A percentile compares a stretch with the other conserved stretches of the same genome.
Evolutionary conservation across 2,329 filamentous ascomycete species (phyloP).

Genomic region (Dothistroma pini): DNA sequence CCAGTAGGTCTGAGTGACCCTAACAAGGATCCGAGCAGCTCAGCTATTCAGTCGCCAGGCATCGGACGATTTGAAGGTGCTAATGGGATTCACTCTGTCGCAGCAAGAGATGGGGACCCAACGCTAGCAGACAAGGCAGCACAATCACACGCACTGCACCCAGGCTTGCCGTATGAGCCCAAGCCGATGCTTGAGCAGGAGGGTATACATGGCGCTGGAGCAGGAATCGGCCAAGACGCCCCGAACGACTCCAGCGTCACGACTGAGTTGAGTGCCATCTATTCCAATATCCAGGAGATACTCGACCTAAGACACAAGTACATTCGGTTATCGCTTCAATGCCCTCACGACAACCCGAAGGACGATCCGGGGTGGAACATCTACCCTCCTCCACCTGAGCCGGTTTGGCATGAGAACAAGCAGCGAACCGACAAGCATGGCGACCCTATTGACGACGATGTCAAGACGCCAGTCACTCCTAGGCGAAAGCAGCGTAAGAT

Average conservation of each 20-base stretch:
- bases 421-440: conserved; percentile 22
- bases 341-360: conserved; percentile 79
- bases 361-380: conserved; percentile 80
- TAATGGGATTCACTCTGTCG: conserved; percentile 12
- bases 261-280: conserved; percentile 79
- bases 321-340: conserved; percentile 78
- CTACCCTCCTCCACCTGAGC: conserved; percentile 87
- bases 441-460: conserved; percentile 12
- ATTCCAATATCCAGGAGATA: conserved; percentile 85
- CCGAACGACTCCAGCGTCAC: conserved; percentile 76
- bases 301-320: conserved; percentile 86
- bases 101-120: conserved; percentile 21
- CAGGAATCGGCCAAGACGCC: conserved; percentile 60
- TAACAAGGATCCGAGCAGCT: conserved; percentile 30
- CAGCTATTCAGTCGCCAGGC: conserved; percentile 32
- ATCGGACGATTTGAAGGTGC: conserved; percentile 29
- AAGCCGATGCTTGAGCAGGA: conserved; percentile 54
- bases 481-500: conserved; percentile 65
- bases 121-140: conserved; percentile 48
- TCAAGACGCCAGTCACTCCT: conserved; percentile 20
- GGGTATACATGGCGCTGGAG: conserved; percentile 56
- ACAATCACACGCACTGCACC: conserved; percentile 49
- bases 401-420: conserved; percentile 66
- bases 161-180: conserved; percentile 52
- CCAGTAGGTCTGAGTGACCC: conserved; percentile 35